Conservation (phyloP, 805 yeast species). For the Candida pseudofarinosa region DNA sequence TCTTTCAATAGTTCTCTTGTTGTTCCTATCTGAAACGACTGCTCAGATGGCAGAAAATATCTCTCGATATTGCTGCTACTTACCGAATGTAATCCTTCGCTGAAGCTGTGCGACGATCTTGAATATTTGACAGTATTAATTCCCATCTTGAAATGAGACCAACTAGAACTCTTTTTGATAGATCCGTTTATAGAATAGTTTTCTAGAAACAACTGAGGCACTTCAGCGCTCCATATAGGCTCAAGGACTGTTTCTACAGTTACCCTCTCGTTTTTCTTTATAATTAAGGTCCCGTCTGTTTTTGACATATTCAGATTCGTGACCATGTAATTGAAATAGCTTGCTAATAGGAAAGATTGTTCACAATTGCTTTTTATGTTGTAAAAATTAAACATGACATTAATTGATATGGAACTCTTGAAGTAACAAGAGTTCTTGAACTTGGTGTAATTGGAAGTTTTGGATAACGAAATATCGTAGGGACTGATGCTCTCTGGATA, state of each 20-base stretch:
- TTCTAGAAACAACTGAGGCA: slow-evolving; percentile 6
- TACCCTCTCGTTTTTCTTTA: slow-evolving; percentile 8
- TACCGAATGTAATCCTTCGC: slow-evolving; percentile 1
- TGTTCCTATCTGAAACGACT: not conserved
- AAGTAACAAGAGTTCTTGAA: slow-evolving; percentile 12
- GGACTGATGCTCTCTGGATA: slow-evolving; percentile 17
- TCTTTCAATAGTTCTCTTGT: not conserved
- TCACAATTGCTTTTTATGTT: not conserved
- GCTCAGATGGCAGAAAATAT: not conserved
- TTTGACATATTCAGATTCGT: not conserved
- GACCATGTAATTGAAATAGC: slow-evolving; percentile 1
- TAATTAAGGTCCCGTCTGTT: slow-evolving; percentile 1
- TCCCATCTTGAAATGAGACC: slow-evolving; percentile 8
- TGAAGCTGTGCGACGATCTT: slow-evolving; percentile 6
- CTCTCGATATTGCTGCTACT: not conserved
- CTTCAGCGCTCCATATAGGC: slow-evolving; percentile 8
- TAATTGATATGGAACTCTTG: slow-evolving; percentile 4
- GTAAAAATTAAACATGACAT: slow-evolving; percentile 6
- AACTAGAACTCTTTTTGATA: slow-evolving; percentile 10
- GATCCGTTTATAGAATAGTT: not conserved
- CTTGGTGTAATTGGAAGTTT: slow-evolving; percentile 1
- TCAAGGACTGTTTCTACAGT: slow-evolving; percentile 5
- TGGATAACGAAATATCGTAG: slow-evolving; percentile 11
- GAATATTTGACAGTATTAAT: slow-evolving; percentile 5
- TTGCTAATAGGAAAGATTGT: not conserved